Conservation (phyloP, 2,329 filamentous ascomycete species). For the Alternaria triticimaculans region DNA sequence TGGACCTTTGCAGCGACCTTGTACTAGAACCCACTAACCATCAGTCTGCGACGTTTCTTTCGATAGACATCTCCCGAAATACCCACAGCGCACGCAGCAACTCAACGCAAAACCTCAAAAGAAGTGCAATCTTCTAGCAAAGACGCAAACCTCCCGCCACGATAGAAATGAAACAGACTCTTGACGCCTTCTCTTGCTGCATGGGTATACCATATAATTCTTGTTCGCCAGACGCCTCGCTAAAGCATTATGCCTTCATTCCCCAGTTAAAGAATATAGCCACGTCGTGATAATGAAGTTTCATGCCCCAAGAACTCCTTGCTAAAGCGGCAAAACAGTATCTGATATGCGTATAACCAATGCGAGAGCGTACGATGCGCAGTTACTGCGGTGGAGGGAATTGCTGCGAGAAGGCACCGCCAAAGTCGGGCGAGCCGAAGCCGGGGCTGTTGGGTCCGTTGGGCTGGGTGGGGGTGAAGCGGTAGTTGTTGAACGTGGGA, state of each 20-base stretch:
- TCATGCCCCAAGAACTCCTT: conserved; percentile 10
- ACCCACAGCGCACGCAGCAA: background rate
- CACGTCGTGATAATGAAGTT: conserved; percentile 3
- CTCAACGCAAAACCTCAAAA: background rate
- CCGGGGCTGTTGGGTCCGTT: conserved; percentile 10
- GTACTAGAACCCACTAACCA: background rate
- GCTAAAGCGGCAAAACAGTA: conserved; percentile 14
- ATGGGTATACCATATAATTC: conserved; percentile 9
- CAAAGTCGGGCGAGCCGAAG: conserved; percentile 8
- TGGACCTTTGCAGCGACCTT: background rate
- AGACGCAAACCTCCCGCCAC: background rate
- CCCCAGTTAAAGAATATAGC: conserved; percentile 2
- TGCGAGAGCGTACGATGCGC: background rate
- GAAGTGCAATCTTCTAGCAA: background rate
- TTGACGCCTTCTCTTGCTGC: conserved; percentile 5
- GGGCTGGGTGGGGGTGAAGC: conserved; percentile 2
- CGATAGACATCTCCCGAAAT: background rate
- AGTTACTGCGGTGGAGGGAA: conserved; percentile 10
- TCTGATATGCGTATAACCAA: conserved; percentile 1
- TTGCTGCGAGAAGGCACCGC: conserved; percentile 19
- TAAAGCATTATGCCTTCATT: conserved; percentile 10
- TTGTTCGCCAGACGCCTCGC: conserved; percentile 20
- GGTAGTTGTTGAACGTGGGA: background rate
- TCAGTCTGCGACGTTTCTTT: background rate
- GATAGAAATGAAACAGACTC: background rate